Conservation (phyloP, 495 filamentous ascomycete species). For the Tetracladium marchalianum region DNA sequence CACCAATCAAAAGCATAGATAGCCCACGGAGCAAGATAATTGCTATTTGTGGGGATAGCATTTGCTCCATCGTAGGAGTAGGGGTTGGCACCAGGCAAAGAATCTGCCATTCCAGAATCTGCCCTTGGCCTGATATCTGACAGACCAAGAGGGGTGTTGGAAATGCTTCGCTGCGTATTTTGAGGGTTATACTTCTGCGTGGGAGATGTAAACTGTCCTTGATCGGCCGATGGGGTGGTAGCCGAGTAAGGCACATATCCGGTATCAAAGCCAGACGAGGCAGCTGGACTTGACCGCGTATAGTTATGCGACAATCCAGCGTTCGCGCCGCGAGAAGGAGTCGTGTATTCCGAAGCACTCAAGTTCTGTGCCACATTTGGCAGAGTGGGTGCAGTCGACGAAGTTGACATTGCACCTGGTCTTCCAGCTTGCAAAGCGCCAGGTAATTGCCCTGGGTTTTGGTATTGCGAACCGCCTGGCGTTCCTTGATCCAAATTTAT, state of each 20-base stretch:
- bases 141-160: conserved; percentile 81
- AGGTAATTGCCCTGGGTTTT: conserved; percentile 46
- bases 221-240: conserved; percentile 47
- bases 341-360: conserved; percentile 48
- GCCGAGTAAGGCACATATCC: conserved; percentile 62
- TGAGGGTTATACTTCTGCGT: conserved; percentile 58
- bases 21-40: conserved; percentile 90
- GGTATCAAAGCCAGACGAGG: conserved; percentile 46
- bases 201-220: conserved; percentile 57
- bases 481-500: conserved; percentile 19
- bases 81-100: conserved; percentile 35
- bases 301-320: conserved; percentile 56
- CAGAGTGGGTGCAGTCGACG: conserved; percentile 61
- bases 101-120: conserved; percentile 66
- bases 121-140: conserved; percentile 77
- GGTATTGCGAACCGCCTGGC: conserved; percentile 34
- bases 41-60: conserved; percentile 49
- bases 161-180: conserved; percentile 59
- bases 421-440: conserved; percentile 37
- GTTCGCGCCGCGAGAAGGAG: conserved; percentile 55
- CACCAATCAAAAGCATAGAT: conserved; percentile 99
- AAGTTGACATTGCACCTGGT: conserved; percentile 49
- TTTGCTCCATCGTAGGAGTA: conserved; percentile 43
- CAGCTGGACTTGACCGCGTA: conserved; percentile 77
- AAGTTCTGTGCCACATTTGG: conserved; percentile 60